Evolutionary conservation across 805 yeast species (phyloP).

Genomic region (Huiozyma naganishii): DNA sequence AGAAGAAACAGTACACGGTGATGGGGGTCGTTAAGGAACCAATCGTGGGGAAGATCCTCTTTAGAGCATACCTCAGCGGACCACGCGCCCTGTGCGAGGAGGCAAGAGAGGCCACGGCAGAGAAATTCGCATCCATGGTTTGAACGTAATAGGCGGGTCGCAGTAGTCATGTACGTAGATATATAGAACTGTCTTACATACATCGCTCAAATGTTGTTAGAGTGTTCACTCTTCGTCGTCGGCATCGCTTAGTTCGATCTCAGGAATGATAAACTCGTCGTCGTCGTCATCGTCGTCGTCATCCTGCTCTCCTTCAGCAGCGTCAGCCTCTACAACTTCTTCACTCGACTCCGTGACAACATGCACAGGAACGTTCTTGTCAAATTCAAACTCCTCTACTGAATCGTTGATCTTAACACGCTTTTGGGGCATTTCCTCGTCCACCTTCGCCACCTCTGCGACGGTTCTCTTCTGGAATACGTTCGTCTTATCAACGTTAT

Average conservation of each 20-base stretch:
- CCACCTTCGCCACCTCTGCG: neutral
- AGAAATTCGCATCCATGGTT: conserved; percentile 12
- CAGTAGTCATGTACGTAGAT: neutral
- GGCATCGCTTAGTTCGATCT: conserved; percentile 9
- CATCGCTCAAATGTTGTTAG: too few species aligned
- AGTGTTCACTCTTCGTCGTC: conserved; percentile 2
- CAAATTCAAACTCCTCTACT: conserved; percentile 1
- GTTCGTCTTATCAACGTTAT: neutral
- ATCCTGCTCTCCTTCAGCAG: conserved; percentile 9
- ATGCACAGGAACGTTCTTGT: neutral
- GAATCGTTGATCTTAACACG: conserved; percentile 6
- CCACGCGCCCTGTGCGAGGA: conserved; percentile 25
- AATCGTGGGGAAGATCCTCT: conserved; percentile 51
- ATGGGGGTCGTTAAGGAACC: conserved; percentile 60
- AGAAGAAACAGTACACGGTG: conserved; percentile 25
- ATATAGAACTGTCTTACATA: neutral
- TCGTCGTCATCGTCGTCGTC: conserved; percentile 18
- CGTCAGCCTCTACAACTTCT: conserved; percentile 4
- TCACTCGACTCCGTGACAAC: neutral
- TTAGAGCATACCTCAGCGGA: conserved; percentile 68
- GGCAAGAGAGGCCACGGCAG: conserved; percentile 18
- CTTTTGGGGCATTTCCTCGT: neutral
- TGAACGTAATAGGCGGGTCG: neutral
- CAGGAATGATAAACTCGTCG: conserved; percentile 5
- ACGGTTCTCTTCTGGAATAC: conserved; percentile 1